Base-by-base conservation (phyloP, 2,329 filamentous ascomycete genomes). In the Xylariales sp. region DNA sequence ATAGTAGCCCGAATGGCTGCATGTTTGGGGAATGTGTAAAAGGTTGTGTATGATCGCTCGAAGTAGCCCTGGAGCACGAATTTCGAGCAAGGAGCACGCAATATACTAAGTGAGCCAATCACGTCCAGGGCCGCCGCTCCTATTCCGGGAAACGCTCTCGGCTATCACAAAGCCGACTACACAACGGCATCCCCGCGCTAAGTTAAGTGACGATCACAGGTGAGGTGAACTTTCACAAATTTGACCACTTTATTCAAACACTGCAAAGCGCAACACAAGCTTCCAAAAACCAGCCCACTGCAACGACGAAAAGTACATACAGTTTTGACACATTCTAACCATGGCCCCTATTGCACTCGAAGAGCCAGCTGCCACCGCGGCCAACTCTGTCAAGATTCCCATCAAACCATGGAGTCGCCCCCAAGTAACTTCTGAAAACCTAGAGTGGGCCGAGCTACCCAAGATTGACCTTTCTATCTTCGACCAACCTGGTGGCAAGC, bases 401-500 rank as follows among this genome's bases (percentile, higher is more conserved):
- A 27, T 57, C 15, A 58, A 57, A 45, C 53, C 54, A 29, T 60
- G 56, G 56, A 50, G 34, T 36, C 53, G 56, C 6, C 56, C 56
- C 4, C 24, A 42, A 20, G 38, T 45, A 16, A 60, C 57, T 4
- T 47, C 47, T 10, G 55, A 59, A 33, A 37, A 50, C 11, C 51
- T 61, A 18, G 55, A 59, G 20, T 78, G 70, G 67, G 67, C 72
- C 2, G 72, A 76, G 38, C 61, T 76, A 4, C 62, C 74, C 10
- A 75, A 69, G 10, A 67, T 78, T 16, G 73, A 77, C 40, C 59
- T 77, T 0, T 61, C 63, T 14, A 60, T 61, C n/a, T 76, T 71
- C 43, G 65, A 69, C 28, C 53, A 66, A 28, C 69, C 70, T 0
- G 70, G 67, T 3, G 72, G 72, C 12, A 75, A 74, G 47, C 60